phyloP scores from a whole-genome alignment of 1,284 basidiomycete species.

The Butyriboletus appendiculatus region DNA sequence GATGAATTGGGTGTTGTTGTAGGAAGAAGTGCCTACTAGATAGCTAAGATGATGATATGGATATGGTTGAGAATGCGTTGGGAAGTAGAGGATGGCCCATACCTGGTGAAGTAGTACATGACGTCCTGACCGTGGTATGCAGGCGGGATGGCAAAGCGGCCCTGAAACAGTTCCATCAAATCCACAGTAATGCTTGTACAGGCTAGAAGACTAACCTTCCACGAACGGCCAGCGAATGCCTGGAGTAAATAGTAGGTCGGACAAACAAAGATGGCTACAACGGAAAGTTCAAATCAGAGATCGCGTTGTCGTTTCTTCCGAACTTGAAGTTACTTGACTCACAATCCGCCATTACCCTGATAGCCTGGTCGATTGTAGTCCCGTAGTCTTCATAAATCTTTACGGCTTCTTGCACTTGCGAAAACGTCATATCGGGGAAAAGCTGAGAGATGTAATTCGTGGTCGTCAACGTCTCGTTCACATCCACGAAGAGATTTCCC shows the following conservation, averaged over 20 bases:
- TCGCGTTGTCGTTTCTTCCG: background rate
- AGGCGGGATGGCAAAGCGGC: constrained; percentile 26
- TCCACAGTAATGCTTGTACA: too few species aligned
- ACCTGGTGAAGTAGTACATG: constrained; percentile 23
- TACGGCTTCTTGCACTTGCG: constrained; percentile 7
- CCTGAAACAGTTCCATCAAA: constrained; percentile 5
- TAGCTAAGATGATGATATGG: background rate
- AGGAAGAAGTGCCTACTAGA: constrained; percentile 2
- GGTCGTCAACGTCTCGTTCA: constrained; percentile 9
- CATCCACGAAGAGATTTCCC: constrained; percentile 17
- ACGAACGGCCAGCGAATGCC: constrained; percentile 16
- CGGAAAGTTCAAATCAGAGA: background rate
- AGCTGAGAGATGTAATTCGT: constrained; percentile 22
- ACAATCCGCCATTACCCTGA: constrained; percentile 25
- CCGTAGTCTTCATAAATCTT: constrained; percentile 16
- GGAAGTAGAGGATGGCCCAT: background rate
- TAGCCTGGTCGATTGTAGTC: constrained; percentile 17
- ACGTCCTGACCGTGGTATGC: constrained; percentile 12
- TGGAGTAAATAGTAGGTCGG: constrained; percentile 23
- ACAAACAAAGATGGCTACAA: constrained; percentile 25
- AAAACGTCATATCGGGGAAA: constrained; percentile 22
- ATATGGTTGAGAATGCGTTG: background rate
- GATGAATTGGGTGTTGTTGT: constrained; percentile 23
- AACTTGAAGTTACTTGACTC: background rate
- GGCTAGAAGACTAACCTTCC: constrained; percentile 19